phyloP scores from a whole-genome alignment of 1,139 yeast species.

The Suhomyces bolitotheri region DNA sequence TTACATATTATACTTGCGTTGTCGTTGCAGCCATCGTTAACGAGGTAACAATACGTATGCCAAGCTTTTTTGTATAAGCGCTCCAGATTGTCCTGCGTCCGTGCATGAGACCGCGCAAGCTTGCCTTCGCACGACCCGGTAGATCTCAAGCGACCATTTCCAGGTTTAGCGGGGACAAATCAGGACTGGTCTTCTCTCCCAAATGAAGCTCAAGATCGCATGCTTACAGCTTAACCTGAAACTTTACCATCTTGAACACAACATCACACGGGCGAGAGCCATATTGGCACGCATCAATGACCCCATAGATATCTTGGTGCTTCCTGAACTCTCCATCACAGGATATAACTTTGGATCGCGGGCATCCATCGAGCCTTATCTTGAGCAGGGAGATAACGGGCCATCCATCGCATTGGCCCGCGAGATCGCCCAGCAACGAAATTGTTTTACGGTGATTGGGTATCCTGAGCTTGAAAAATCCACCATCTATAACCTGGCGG shows the following conservation, averaged over 20 bases:
- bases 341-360: slow-evolving; percentile 71
- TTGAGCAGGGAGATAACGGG: slow-evolving; percentile 41
- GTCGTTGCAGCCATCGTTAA: too few species aligned
- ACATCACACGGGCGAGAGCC: slow-evolving; percentile 47
- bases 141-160: too few species aligned
- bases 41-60: too few species aligned
- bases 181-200: too few species aligned
- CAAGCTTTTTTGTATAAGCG: background rate
- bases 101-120: background rate
- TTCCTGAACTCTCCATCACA: slow-evolving; percentile 84
- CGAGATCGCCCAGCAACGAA: slow-evolving; percentile 47
- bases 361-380: slow-evolving; percentile 57
- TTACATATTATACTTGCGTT: too few species aligned
- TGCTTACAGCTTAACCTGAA: slow-evolving; percentile 68
- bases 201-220: slow-evolving; percentile 53
- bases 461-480: slow-evolving; percentile 61
- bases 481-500: slow-evolving; percentile 69
- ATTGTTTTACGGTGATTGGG: slow-evolving; percentile 77
- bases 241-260: slow-evolving; percentile 59
- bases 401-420: slow-evolving; percentile 56
- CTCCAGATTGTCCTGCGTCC: too few species aligned
- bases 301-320: slow-evolving; percentile 62
- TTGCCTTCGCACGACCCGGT: too few species aligned
- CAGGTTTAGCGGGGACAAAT: too few species aligned
- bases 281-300: slow-evolving; percentile 32